Evolutionary conservation across 164 flowering plant species (phyloP), one percentile per base, ranked within the genome.

Genomic region (Annona squamosa): DNA sequence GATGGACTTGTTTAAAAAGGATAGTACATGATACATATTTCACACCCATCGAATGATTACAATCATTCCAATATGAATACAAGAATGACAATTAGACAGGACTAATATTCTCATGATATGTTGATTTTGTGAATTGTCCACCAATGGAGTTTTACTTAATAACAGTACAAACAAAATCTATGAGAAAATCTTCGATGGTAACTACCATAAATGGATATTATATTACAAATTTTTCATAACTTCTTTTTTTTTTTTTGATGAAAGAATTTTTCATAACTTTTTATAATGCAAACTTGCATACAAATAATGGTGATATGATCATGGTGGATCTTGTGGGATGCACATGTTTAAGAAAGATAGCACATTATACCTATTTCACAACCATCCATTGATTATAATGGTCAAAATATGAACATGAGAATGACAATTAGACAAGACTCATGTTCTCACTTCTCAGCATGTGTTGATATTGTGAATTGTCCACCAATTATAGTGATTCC

Each of bases 141-240:
- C 95, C 86, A 93, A 70, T 1, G 98, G 97, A 0, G 97, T 93
- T 0, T 86, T 91, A 18, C 98, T 96, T 66, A 92, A 87, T 70
- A 92, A 77, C 98, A 69, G 63, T 57, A 56, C 76, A 74, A 57
- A 65, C 37, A 52, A 16, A 2, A 52, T 13, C 47, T 19, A 48
- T 6, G 16, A 61, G 10, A 57, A 26, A 10, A 65, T 19, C 43
- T 18, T n/a, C 46, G 18, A 47, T 17, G 46, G n/a, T 2, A 68
- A 41, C 41, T 42, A 46, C 12, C 3, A 68, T 6, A 2, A 68
- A 68, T 12, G 9, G 56, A 46, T 10, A 18, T 47, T 7, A 68
- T 46, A 16, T 52, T 5, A 52, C 13, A 16, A 52, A 52, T 52
- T 52, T 16, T 16, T 52, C 59, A 6, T 52, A 52, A 52, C 1